Percentiles rank a stretch among this genome's conserved stretches.
These are phyloP conservation scores for Paramecium biaurelia DNA, from an alignment of 73 alveolate genomes.

Conservation along the genomic window DNA sequence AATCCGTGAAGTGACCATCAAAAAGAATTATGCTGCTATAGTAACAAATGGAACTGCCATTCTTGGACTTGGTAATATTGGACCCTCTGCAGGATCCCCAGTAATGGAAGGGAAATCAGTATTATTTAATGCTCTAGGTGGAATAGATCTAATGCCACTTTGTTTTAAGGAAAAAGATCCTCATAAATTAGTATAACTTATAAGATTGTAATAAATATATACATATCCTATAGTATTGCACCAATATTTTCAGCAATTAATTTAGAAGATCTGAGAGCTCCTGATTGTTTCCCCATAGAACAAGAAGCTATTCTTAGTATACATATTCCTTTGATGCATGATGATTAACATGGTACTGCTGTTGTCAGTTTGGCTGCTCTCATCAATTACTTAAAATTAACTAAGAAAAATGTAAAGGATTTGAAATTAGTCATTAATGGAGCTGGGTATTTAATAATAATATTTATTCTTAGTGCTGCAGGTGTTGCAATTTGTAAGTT, in stretches of 20 bases:
- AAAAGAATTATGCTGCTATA: constrained; percentile 75
- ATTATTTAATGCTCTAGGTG: constrained; percentile 79
- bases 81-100: constrained; percentile 89
- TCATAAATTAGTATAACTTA: constrained; percentile 17
- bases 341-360: constrained; percentile 92
- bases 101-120: constrained; percentile 91
- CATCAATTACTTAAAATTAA: constrained; percentile 73
- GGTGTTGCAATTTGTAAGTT: constrained; percentile 83
- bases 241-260: constrained; percentile 84
- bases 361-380: constrained; percentile 81
- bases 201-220: not conserved
- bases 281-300: constrained; percentile 83
- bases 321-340: constrained; percentile 86
- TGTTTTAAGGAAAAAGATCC: constrained; percentile 75
- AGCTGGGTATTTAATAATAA: constrained; percentile 64
- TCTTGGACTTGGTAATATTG: constrained; percentile 85
- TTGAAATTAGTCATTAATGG: constrained; percentile 83
- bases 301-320: constrained; percentile 67
- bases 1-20: constrained; percentile 70
- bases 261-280: constrained; percentile 87
- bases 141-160: constrained; percentile 71
- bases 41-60: constrained; percentile 86
- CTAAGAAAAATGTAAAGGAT: constrained; percentile 68
- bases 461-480: constrained; percentile 75
- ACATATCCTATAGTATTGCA: constrained; percentile 26